Base-by-base conservation (phyloP, 2,329 filamentous ascomycete genomes). In the Trichoderma sp. region DNA sequence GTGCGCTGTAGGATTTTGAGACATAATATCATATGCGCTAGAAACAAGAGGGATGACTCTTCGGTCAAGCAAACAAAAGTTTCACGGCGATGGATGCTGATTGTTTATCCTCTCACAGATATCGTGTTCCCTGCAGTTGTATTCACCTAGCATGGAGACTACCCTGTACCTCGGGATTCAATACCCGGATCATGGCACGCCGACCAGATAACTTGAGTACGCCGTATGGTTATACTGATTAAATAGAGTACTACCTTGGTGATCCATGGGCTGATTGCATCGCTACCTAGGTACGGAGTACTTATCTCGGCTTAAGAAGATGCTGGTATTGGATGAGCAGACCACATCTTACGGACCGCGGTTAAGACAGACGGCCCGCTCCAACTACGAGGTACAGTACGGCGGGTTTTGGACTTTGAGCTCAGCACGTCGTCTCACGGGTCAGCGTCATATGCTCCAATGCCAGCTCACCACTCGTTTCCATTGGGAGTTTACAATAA, bases 311-410 rank as follows among this genome's bases (percentile, higher is more conserved):
- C 61, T 64, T 25, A 34, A 34, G 15, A 32, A 13, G 15, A n/a
- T 45, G 50, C 39, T 29, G 13, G 27, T 48, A 6, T 48, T 48
- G 29, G 22, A 29, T 19, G 22, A 35, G 29, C 25, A 34, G 50
- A 39, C 37, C 29, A 35, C 48, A 34, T 25, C 15, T 64, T 54
- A 39, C 50, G 61, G 61, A 56, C 90, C 12, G 93, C 81, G 0
- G 90, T 92, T 64, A 42, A 25, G 50, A 45, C 27, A 22, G 25
- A 22, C 25, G 61, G 35, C 12, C 61, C 50, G 25, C 34, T n/a
- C 45, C 54, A 6, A 22, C 22, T 37, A 37, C 60, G 37, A 45
- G 19, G 42, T 37, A 52, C 27, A 8, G n/a, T n/a, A n/a, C n/a
- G 12, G 22, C 13, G 13, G 42, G 42, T 22, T 48, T 22, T 22